Evolutionary conservation across 345 rosid species (phyloP).

Genomic region (Citropsis articulata): DNA sequence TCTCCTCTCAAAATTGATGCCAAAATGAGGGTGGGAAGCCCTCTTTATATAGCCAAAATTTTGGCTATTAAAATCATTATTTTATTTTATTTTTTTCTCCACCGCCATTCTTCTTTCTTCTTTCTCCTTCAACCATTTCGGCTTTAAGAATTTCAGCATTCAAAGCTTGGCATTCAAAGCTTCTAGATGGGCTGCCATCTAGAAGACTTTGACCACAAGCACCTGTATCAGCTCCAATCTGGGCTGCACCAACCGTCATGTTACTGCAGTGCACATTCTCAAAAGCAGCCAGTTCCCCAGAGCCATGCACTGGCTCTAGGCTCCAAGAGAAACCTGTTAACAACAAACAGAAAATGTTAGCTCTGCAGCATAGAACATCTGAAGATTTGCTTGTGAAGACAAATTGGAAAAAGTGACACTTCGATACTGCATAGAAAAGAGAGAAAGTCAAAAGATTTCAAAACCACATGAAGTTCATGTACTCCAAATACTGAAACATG

Average conservation of each 20-base stretch:
- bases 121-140: no score
- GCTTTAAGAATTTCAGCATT: no score
- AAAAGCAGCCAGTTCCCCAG: slow-evolving; percentile 15
- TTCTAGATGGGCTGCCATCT: no score
- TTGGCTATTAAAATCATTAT: no score
- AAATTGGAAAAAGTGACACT: neutral
- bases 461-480: neutral
- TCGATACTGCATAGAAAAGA: neutral
- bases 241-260: slow-evolving; percentile 29
- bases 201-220: no score
- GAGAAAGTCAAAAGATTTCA: neutral
- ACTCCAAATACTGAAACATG: neutral
- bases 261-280: slow-evolving; percentile 26
- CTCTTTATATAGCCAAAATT: no score
- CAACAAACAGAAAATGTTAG: slow-evolving; percentile 2
- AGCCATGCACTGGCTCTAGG: slow-evolving; percentile 13
- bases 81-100: no score
- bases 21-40: no score
- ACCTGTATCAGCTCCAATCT: slow-evolving; percentile 17
- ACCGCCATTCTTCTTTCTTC: no score
- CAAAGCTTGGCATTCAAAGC: no score
- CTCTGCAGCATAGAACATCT: neutral
- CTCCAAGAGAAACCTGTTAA: slow-evolving; percentile 29
- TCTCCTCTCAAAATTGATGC: no score
- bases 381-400: neutral